phyloP scores from a whole-genome alignment of 1,284 basidiomycete species.

The Sporisorium scitamineum region DNA sequence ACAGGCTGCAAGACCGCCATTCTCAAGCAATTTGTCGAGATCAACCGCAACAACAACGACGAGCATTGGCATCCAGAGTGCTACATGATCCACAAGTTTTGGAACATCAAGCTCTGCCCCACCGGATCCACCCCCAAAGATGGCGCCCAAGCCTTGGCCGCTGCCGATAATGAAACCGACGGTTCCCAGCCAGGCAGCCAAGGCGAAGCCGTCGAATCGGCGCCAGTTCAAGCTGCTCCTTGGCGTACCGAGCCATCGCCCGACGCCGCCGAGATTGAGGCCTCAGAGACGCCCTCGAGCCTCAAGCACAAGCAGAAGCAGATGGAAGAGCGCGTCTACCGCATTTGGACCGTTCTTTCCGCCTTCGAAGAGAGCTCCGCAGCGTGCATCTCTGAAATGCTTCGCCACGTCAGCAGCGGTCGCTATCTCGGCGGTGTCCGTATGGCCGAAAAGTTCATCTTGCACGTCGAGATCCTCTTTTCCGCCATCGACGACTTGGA shows the following conservation, averaged over 20 bases:
- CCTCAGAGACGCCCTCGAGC: constrained; percentile 80
- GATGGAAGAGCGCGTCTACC: constrained; percentile 98
- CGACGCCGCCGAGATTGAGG: constrained; percentile 74
- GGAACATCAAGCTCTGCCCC: constrained; percentile 90
- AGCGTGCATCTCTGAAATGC: constrained; percentile 99
- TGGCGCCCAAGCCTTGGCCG: constrained; percentile 28
- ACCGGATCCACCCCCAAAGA: constrained; percentile 62
- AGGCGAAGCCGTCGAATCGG: constrained; percentile 34
- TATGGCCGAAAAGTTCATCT: constrained; percentile 97
- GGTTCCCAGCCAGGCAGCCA: constrained; percentile 22
- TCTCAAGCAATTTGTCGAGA: constrained; percentile 98
- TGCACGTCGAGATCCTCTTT: constrained; percentile 98
- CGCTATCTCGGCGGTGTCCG: constrained; percentile 95
- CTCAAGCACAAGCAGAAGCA: constrained; percentile 89
- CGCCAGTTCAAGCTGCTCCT: constrained; percentile 38
- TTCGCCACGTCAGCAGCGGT: constrained; percentile 91
- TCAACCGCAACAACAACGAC: constrained; percentile 96
- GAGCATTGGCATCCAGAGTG: constrained; percentile 99
- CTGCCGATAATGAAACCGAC: constrained; percentile 15
- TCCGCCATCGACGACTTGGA: constrained; percentile 97
- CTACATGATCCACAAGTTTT: constrained; percentile 99
- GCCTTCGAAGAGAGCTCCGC: constrained; percentile 98
- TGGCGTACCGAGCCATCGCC: constrained; percentile 46
- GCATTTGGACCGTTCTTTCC: constrained; percentile 98
- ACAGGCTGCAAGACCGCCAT: constrained; percentile 98